Evolutionary conservation across 2,329 filamentous ascomycete species (phyloP).

Genomic region (Trichoderma guizhouense): DNA sequence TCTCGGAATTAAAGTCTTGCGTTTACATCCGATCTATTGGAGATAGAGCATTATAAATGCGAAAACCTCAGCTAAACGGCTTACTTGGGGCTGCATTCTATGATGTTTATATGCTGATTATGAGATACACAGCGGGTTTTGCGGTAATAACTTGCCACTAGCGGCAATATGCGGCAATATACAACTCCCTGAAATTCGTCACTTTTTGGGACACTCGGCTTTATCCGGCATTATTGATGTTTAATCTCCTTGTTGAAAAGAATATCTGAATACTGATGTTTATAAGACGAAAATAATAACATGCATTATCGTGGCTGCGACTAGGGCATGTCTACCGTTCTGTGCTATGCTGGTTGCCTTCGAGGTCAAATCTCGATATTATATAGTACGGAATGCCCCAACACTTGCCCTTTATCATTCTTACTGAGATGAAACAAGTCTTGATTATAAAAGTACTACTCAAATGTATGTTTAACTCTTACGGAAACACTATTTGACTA

Average conservation of each 20-base stretch:
- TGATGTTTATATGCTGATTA: not conserved
- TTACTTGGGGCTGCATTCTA: not conserved
- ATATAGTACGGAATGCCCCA: not conserved
- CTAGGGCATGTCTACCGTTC: not conserved
- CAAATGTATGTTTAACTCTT: not conserved
- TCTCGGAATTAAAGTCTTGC: not conserved
- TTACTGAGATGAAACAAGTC: accelerated
- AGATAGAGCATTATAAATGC: not conserved
- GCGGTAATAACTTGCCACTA: not conserved
- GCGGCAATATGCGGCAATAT: too few relatives aligned
- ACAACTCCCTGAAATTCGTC: not conserved
- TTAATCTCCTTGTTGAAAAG: not conserved
- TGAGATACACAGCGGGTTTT: not conserved
- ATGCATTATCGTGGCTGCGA: not conserved
- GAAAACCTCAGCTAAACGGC: not conserved
- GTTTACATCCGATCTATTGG: not conserved
- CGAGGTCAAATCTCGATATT: not conserved
- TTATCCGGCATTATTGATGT: not conserved
- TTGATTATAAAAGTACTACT: not conserved
- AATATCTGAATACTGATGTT: too few relatives aligned
- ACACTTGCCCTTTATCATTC: not conserved
- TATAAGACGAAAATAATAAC: not conserved
- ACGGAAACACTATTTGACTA: not conserved
- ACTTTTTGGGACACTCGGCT: not conserved
- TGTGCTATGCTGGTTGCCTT: not conserved